Evolutionary conservation across 441 rosid genomes (phyloP).

Genomic region (Aquilaria agallochum): DNA sequence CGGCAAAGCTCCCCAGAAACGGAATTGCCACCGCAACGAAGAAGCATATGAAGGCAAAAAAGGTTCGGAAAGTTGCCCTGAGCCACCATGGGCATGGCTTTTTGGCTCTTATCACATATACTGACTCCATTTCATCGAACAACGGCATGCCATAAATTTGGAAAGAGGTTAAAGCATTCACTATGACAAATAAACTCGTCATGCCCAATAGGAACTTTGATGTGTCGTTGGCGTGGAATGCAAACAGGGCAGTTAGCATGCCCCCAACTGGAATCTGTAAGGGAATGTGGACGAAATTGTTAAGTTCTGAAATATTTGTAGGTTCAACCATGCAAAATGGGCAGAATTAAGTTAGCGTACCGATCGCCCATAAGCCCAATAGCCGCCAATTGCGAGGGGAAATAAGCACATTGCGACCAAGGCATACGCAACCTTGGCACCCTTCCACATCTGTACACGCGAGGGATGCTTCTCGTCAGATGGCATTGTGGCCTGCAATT

Average conservation of each 20-base stretch:
- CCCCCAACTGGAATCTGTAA: slow-evolving; percentile 72
- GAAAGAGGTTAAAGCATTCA: slow-evolving; percentile 64
- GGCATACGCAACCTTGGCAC: slow-evolving; percentile 57
- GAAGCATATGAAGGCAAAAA: slow-evolving; percentile 45
- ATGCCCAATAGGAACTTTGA: slow-evolving; percentile 42
- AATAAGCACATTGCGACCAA: slow-evolving; percentile 56
- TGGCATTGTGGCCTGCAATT: slow-evolving; percentile 80
- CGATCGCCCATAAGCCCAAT: slow-evolving; percentile 82
- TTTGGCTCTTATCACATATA: slow-evolving; percentile 33
- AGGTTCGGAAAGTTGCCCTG: slow-evolving; percentile 44
- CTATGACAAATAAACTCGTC: slow-evolving; percentile 57
- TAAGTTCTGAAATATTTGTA: neutral
- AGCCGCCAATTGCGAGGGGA: slow-evolving; percentile 73
- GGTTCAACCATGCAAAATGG: neutral
- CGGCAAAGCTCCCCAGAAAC: slow-evolving; percentile 57
- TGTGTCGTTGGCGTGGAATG: slow-evolving; percentile 39
- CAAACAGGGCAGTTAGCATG: slow-evolving; percentile 46
- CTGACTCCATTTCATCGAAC: slow-evolving; percentile 65
- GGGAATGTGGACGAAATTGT: neutral
- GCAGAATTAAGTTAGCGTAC: slow-evolving; percentile 23
- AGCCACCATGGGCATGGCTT: slow-evolving; percentile 67
- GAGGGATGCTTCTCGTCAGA: slow-evolving; percentile 85
- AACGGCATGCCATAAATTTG: slow-evolving; percentile 84
- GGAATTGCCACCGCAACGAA: slow-evolving; percentile 64
- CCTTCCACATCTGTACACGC: slow-evolving; percentile 83